Base-by-base conservation (phyloP, 108 stramenopile species). In the Stephanodiscus triporus region DNA sequence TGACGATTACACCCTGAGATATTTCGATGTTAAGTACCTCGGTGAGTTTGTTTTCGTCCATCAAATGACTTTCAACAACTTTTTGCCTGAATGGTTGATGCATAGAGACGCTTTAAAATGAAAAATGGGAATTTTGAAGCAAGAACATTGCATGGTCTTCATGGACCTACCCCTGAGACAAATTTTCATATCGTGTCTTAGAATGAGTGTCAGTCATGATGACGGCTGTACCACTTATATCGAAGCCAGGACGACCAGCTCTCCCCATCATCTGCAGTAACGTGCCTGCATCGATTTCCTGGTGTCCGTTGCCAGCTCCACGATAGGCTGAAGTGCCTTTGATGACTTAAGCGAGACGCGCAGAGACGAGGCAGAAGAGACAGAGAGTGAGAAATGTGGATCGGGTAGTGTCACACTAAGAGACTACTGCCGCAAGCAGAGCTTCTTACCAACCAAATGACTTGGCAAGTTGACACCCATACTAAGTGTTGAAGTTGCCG, bases 261-360 rank as follows among this genome's bases (percentile, higher is more conserved):
- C 99, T 78, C 22, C 99, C 99, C 16, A 98, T 88, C 99, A 99
- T 99, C 70, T 99, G 99, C 10, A 98, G 71, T 17, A 99, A 70
- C 17, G 90, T 88, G 3, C 89, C 89, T 24, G 81, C 77, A 60
- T 95, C 90, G 32, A 97, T 84, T 24, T 96, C 94, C 65, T 89
- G 84, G 63, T 95, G 89, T 0, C 97, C 96, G 26, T 49, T 63
- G 43, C 72, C 80, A 2, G 85, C 70, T 50, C 97, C 97, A n/a
- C 97, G 85, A 80, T 94, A 99, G 13, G 89, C 86, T 65, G 82
- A 87, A 24, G 99, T 97, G 22, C 97, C 97, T 76, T 97, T 94
- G 9, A 73, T 23, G 2, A 64, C 43, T 62, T 9, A 37, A 0
- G 22, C 14, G 20, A 22, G 2, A 62, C 9, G 10, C 0, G 10